Evolutionary conservation across 306 rosid genomes (phyloP).

Genomic region (Vigna radiata): DNA sequence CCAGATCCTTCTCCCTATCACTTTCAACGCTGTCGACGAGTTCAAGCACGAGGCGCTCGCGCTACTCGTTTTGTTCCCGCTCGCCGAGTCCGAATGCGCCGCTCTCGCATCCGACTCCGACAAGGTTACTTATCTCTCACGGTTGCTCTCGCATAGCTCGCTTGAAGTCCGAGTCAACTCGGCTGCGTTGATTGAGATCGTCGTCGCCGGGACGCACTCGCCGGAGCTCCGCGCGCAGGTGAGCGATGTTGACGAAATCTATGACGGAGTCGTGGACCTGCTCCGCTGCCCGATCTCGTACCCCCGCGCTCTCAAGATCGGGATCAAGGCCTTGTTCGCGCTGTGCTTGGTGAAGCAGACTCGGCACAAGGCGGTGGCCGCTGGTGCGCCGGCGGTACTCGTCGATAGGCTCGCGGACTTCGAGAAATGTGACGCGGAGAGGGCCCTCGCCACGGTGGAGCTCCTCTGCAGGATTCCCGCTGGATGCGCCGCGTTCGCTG

Average conservation of each 20-base stretch:
- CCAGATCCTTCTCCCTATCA: slow-evolving; percentile 48
- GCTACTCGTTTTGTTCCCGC: slow-evolving; percentile 65
- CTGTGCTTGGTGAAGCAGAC: slow-evolving; percentile 81
- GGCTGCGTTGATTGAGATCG: slow-evolving; percentile 74
- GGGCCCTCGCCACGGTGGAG: slow-evolving; percentile 86
- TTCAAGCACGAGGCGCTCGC: slow-evolving; percentile 74
- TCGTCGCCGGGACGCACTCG: slow-evolving; percentile 68
- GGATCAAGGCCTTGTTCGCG: slow-evolving; percentile 79
- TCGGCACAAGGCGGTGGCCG: slow-evolving; percentile 67
- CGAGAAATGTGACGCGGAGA: slow-evolving; percentile 85
- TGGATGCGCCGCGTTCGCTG: slow-evolving; percentile 64
- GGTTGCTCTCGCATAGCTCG: slow-evolving; percentile 53
- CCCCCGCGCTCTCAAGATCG: slow-evolving; percentile 75
- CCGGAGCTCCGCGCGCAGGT: slow-evolving; percentile 73
- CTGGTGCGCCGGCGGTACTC: slow-evolving; percentile 76
- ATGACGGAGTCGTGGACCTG: slow-evolving; percentile 75
- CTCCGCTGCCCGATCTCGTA: slow-evolving; percentile 57
- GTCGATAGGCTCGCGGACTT: slow-evolving; percentile 74
- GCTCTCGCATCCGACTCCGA: slow-evolving; percentile 57
- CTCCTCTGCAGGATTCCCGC: slow-evolving; percentile 70
- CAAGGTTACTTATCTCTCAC: slow-evolving; percentile 52
- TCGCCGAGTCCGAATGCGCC: slow-evolving; percentile 65
- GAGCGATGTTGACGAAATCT: slow-evolving; percentile 65
- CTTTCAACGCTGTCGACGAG: slow-evolving; percentile 56
- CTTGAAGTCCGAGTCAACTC: slow-evolving; percentile 77